A percentile compares a stretch with the other conserved stretches of the same genome.
phyloP scores from a whole-genome alignment of 192 early-diverging fungal species.

The Coemansia sp. region DNA sequence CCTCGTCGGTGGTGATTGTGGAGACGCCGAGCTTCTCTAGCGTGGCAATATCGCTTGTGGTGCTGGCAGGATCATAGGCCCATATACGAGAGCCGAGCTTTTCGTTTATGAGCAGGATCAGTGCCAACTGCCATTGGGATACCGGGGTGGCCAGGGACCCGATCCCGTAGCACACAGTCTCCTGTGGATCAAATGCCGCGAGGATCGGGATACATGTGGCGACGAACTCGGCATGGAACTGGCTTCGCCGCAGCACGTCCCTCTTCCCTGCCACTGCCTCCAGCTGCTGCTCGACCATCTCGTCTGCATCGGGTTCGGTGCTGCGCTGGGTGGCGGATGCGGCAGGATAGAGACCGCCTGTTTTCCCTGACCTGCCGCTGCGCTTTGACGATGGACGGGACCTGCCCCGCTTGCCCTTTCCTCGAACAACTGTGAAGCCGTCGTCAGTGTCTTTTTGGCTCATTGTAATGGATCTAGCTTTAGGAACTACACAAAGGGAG shows the following conservation, averaged over 20 bases:
- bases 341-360: not conserved
- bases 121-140: slow-evolving; percentile 42
- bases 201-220: not conserved
- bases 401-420: not conserved
- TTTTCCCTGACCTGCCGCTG: too few relatives aligned
- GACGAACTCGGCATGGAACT: slow-evolving; percentile 6
- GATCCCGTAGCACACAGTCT: slow-evolving; percentile 43
- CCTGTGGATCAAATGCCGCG: slow-evolving; percentile 16
- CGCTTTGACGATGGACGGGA: not conserved
- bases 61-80: slow-evolving; percentile 26
- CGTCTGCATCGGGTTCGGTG: not conserved
- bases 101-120: slow-evolving; percentile 16
- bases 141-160: slow-evolving; percentile 17
- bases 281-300: not conserved
- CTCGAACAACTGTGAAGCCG: slow-evolving; percentile 10
- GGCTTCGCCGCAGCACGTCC: not conserved
- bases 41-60: slow-evolving; percentile 1
- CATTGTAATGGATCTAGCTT: too few relatives aligned
- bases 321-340: not conserved
- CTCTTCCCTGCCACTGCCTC: not conserved
- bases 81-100: not conserved
- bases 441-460: not conserved
- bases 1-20: slow-evolving; percentile 25
- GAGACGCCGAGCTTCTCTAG: slow-evolving; percentile 9
- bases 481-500: too few relatives aligned